Evolutionary conservation across 164 flowering plant species (phyloP).

Genomic region (Tetrastigma voinierianum): DNA sequence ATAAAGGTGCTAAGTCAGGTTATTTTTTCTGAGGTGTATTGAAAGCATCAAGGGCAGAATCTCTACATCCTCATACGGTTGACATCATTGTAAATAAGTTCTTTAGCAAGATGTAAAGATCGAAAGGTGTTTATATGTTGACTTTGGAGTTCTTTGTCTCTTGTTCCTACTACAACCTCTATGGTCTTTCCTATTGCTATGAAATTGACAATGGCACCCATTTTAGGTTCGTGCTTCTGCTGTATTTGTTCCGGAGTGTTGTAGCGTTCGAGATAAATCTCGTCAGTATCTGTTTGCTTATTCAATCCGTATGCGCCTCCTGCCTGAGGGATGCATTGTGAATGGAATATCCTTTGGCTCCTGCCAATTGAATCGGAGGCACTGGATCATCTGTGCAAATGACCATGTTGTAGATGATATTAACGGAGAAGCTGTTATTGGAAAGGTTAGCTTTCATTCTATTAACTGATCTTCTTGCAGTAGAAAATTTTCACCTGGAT

Average conservation of each 20-base stretch:
- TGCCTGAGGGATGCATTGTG: conserved; percentile 55
- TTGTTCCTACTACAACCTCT: not conserved
- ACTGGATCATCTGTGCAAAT: conserved; percentile 71
- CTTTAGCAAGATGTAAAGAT: not conserved
- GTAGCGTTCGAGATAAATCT: conserved; percentile 40
- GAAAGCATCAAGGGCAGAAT: no score
- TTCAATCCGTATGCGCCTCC: conserved; percentile 81
- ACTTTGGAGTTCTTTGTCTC: not conserved
- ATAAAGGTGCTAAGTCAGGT: no score
- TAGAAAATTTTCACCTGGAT: not conserved
- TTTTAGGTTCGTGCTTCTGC: conserved; percentile 88
- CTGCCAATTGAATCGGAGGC: conserved; percentile 84
- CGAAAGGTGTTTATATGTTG: not conserved
- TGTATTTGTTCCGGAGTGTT: conserved; percentile 72
- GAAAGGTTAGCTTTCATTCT: conserved; percentile 50
- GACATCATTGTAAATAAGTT: not conserved
- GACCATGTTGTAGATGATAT: conserved; percentile 50
- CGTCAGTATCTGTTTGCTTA: conserved; percentile 63
- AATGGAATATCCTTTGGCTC: conserved; percentile 54
- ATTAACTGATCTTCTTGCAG: not conserved
- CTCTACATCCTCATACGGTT: no score
- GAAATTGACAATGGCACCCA: conserved; percentile 8
- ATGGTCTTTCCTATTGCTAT: not conserved
- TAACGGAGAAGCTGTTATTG: conserved; percentile 80
- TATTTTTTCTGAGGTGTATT: no score